Conservation (phyloP, 208 protist species). For the Crithidia thermophila region DNA sequence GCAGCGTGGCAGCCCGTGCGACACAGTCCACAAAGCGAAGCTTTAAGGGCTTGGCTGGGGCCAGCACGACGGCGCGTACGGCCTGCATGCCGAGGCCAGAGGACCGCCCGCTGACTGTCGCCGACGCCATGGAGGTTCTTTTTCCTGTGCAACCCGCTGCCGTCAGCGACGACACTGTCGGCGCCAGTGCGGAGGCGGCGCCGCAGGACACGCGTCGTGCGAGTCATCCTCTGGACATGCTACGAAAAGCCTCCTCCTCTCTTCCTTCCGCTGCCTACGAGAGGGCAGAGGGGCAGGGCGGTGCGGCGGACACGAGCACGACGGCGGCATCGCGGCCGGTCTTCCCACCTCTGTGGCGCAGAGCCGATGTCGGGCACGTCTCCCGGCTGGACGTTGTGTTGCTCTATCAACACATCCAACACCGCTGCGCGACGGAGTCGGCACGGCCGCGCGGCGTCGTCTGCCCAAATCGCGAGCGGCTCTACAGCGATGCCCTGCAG, state of each 20-base stretch:
- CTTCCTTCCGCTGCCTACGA: too few species aligned
- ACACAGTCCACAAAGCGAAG: not conserved
- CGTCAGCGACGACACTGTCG: not conserved
- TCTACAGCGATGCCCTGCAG: conserved; percentile 76
- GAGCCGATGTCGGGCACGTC: conserved; percentile 49
- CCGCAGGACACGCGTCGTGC: not conserved
- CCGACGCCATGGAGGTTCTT: conserved; percentile 23
- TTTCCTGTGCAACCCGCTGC: conserved; percentile 13
- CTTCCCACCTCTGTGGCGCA: conserved; percentile 8
- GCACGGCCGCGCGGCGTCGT: conserved; percentile 68
- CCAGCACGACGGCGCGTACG: not conserved
- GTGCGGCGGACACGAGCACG: not conserved
- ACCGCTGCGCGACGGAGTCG: conserved; percentile 57
- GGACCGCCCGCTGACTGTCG: conserved; percentile 15
- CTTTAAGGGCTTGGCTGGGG: not conserved
- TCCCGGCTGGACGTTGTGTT: conserved; percentile 72
- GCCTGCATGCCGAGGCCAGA: not conserved
- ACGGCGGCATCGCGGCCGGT: not conserved
- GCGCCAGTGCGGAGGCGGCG: not conserved
- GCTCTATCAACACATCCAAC: conserved; percentile 76
- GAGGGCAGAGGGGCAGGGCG: too few species aligned
- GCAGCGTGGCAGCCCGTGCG: too few species aligned
- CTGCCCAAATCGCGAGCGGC: conserved; percentile 74
- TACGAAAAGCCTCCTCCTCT: too few species aligned
- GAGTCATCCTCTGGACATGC: not conserved